phyloP scores from a whole-genome alignment of 2,329 filamentous ascomycete genomes.

The Fusarium tuaranense region DNA sequence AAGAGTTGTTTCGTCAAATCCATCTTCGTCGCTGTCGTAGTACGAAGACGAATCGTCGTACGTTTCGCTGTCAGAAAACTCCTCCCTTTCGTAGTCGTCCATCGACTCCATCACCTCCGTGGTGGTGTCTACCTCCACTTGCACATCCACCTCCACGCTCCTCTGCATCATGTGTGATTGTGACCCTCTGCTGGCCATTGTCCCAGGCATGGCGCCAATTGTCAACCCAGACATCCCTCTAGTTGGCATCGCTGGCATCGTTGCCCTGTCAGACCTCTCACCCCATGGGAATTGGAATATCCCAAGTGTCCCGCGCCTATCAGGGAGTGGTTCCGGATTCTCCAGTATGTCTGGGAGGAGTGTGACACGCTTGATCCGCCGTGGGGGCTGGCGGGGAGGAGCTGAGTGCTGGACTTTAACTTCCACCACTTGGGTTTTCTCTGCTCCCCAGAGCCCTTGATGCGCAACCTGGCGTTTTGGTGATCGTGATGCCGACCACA shows the following conservation, averaged over 20 bases:
- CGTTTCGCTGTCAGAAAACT: constrained; percentile 38
- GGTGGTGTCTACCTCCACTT: constrained; percentile 52
- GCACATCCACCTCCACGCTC: background rate
- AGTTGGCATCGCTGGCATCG: constrained; percentile 53
- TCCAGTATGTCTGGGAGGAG: constrained; percentile 73
- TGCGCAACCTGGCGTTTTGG: constrained; percentile 8
- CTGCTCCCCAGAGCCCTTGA: constrained; percentile 36
- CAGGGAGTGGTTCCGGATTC: constrained; percentile 68
- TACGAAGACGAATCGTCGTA: constrained; percentile 43
- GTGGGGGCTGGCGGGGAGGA: constrained; percentile 65
- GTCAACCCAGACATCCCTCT: constrained; percentile 25
- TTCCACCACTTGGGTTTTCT: constrained; percentile 28
- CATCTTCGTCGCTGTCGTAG: constrained; percentile 56
- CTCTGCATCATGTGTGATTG: constrained; percentile 13
- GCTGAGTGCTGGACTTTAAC: constrained; percentile 52
- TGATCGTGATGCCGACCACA: constrained; percentile 34
- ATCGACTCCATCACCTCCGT: constrained; percentile 55
- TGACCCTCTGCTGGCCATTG: constrained; percentile 52
- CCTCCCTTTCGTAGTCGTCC: constrained; percentile 69
- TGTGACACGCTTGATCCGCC: constrained; percentile 68
- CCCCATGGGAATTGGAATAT: constrained; percentile 77
- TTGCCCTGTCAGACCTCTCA: constrained; percentile 69
- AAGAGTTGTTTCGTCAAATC: constrained; percentile 71
- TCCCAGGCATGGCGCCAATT: constrained; percentile 61
- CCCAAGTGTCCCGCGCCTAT: constrained; percentile 70